Base-by-base conservation (phyloP, 306 rosid genomes). In the Prinsepia uniflora region DNA sequence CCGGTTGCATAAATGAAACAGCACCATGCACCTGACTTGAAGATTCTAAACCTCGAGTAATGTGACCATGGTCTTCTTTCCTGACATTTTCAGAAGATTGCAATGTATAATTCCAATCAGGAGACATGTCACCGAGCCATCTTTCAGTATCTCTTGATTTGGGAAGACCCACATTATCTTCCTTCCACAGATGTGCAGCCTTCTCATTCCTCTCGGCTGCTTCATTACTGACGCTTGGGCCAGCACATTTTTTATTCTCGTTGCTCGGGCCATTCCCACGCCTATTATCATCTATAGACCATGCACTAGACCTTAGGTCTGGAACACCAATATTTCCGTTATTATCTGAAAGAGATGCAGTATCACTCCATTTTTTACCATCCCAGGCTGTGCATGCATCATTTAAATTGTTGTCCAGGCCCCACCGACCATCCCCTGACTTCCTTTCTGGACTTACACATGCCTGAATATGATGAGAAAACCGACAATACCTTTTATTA, bases 401-500 rank as follows among this genome's bases (percentile, higher is more conserved):
- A 63, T 76, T 84, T 48, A 83, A 74, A 78, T 75, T 77, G 77
- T 64, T 72, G 70, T 72, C 79, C 7, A 70, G 69, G 45, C 84
- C 84, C 94, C 88, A 61, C 67, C 82, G 80, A 70, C 85, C 91
- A 81, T 85, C 87, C 72, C 84, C 82, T 30, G 63, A 78, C 78
- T 86, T 91, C 76, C 96, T 85, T 76, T 79, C 85, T 58, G 97
- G 96, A 75, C 97, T 94, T 48, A 56, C 77, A 82, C 55, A 72
- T 58, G 84, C 65, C 72, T 81, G 95, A 75, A 65, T 84, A 78
- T 86, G 89, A 82, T 94, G 99, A 78, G 97, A 87, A 85, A 83
- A 95, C 78, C 89, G 85, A 81, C 99, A 95, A 77, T 68, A 42
- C 71, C 84, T 95, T 79, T 92, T 96, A 77, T 95, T 91, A 40